These are phyloP conservation scores for Porcisia deanei DNA, from an alignment of 208 protist species.

Conservation along the genomic window DNA sequence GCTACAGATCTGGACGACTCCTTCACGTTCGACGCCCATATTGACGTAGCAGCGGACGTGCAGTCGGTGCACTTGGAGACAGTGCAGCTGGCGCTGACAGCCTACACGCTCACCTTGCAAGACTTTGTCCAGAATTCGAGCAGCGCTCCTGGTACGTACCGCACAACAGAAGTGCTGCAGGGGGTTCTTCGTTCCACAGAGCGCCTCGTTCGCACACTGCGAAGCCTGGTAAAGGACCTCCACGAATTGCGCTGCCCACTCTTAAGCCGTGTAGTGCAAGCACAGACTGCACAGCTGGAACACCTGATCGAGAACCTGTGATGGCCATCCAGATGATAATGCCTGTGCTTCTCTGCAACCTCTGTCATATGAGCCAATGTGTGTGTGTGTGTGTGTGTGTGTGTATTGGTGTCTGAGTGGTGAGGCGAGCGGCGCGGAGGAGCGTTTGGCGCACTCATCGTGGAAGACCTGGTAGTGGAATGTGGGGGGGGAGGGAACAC, in stretches of 20 bases:
- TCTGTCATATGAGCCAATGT: neutral
- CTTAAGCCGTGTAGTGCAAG: conserved; percentile 25
- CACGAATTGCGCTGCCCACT: conserved; percentile 34
- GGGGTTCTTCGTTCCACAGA: conserved; percentile 39
- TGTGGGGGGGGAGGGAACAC: too few relatives aligned
- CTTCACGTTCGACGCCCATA: conserved; percentile 19
- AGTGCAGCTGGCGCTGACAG: conserved; percentile 58
- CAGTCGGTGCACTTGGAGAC: conserved; percentile 53
- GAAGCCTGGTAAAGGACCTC: conserved; percentile 44
- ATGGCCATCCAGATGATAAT: neutral
- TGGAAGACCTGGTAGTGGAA: neutral
- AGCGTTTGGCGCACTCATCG: neutral
- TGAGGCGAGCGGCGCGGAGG: too few relatives aligned
- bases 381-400: neutral
- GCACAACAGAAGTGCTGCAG: conserved; percentile 29
- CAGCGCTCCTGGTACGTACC: conserved; percentile 12
- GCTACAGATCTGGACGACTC: conserved; percentile 36
- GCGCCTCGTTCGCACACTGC: conserved; percentile 47
- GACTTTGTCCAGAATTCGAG: conserved; percentile 19
- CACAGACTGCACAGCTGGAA: conserved; percentile 19
- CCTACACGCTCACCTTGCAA: conserved; percentile 47
- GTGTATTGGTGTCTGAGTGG: neutral
- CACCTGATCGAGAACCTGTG: conserved; percentile 16
- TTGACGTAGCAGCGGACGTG: conserved; percentile 18
- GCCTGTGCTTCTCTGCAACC: neutral